Base-by-base conservation (phyloP, 1,284 basidiomycete species). In the Abortiporus biennis region DNA sequence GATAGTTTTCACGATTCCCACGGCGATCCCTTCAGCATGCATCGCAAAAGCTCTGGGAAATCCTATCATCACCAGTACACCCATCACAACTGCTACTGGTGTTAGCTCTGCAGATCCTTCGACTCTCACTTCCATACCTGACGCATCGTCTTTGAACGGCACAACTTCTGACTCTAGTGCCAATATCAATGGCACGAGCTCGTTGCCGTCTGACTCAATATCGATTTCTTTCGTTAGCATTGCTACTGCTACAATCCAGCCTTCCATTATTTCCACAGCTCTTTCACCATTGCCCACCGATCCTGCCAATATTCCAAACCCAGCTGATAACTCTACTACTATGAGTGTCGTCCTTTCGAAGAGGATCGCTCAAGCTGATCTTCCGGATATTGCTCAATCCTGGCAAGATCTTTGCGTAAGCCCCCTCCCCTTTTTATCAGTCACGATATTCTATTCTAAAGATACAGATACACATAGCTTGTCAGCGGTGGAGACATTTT, bases 401-500 rank as follows among this genome's bases (percentile, higher is more conserved):
- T 62, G 58, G 58, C 58, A 59, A 34, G 44, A 52, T 38, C 57
- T 62, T 23, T 61, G 59, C 40, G 49, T 55, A 48, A 42, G 50
- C 50, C 12, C 16, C 17, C 17, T 27, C 16, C n/a, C n/a, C 12
- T 15, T 36, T 15, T 19, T 17, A 38, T 23, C 34, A 30, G 16
- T 17, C 13, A 17, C 6, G 1, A 27, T 16, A 8, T 34, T 11
- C 37, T 36, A 6, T 27, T 3, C 25, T 15, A 17, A 16, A n/a
- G 25, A 12, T 19, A 22, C 9, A 21, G 16, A 8, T 8, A 11
- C 17, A 8, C 8, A 22, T 21, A 54, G 54, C 45, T 53, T 21
- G 50, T 32, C 12, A 65, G 65, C 47, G 66, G 66, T 11, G 67
- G 65, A 15, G 65, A 68, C 43, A 62, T 66, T 47, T 56, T 59